Evolutionary conservation across 1,284 basidiomycete species (phyloP).

Genomic region (Xerocomus cyaneibrunnescens): DNA sequence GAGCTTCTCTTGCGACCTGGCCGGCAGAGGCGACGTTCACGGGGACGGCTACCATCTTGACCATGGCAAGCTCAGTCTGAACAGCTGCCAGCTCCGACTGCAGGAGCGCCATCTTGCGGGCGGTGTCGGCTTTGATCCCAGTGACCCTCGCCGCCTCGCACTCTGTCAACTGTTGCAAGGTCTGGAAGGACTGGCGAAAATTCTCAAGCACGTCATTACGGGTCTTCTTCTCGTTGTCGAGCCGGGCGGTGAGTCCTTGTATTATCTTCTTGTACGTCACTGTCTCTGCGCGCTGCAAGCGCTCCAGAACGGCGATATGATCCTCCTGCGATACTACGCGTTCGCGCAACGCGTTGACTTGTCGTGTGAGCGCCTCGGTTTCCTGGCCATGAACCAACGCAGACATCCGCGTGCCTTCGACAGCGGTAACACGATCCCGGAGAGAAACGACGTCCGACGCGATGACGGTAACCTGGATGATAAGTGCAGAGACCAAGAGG

Average conservation of each 20-base stretch:
- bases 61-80: conserved; percentile 7
- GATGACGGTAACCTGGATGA: conserved; percentile 7
- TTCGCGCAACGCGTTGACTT: conserved; percentile 9
- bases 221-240: conserved; percentile 6
- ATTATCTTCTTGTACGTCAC: conserved; percentile 9
- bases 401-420: conserved; percentile 12
- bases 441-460: conserved; percentile 20
- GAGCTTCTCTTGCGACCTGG: conserved; percentile 8
- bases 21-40: background rate
- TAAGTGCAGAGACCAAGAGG: conserved; percentile 8
- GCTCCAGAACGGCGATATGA: conserved; percentile 17
- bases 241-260: conserved; percentile 14
- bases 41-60: conserved; percentile 11
- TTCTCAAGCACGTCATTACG: conserved; percentile 4
- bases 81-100: conserved; percentile 17
- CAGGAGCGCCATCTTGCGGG: conserved; percentile 20
- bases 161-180: conserved; percentile 9
- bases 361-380: conserved; percentile 9
- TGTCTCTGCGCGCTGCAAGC: conserved; percentile 4
- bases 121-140: conserved; percentile 21
- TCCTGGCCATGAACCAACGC: background rate
- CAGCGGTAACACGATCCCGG: conserved; percentile 16
- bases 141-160: conserved; percentile 19
- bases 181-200: conserved; percentile 8
- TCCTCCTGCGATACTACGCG: background rate